Evolutionary conservation across 345 rosid genomes (phyloP), one percentile per base, ranked within the genome.

Genomic region (Eucalyptus cladocalyx): DNA sequence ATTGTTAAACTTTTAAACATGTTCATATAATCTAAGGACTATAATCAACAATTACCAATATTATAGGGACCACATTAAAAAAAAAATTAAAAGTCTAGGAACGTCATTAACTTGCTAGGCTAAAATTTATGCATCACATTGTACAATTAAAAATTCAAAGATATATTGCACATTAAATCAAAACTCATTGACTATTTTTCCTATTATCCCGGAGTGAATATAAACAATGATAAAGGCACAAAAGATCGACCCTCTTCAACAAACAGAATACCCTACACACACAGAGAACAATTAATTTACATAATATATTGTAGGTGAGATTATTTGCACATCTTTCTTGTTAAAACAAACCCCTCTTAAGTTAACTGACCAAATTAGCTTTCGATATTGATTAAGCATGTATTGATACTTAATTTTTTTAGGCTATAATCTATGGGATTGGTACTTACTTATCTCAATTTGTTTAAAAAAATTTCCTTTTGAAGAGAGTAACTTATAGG

Each of bases 141-240:
- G 0, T 15, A 65, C 16, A 65, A 30, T n/a, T 15, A 65, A n/a
- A 65, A 28, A 8, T 65, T 60, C 21, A 6, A 8, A 8, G 0
- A 65, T 6, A 62, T 30, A 6, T 65, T n/a, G 21, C 10, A n/a
- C 21, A 15, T 65, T 16, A 16, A 8, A 65, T n/a, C 11, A 65
- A n/a, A n/a, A 5, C n/a, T 65, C 1, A 65, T 2, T 8, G 2
- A n/a, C 11, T 0, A 15, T n/a, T 65, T 16, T 8, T n/a, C 1
- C 19, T 16, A 65, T 8, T n/a, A 16, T 65, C 10, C 21, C 76
- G 3, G 0, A 65, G 17, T 53, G 76, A n/a, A n/a, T 65, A 15
- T 65, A 65, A 4, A 65, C 19, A 65, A 65, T 65, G 40, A 65
- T n/a, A n/a, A n/a, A 65, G 37, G 40, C 76, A 65, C 76, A 15